A percentile compares a stretch with the other conserved stretches of the same genome.
These are phyloP conservation scores for Xylaria nigripes DNA, from an alignment of 495 filamentous ascomycete genomes.

Conservation along the genomic window DNA sequence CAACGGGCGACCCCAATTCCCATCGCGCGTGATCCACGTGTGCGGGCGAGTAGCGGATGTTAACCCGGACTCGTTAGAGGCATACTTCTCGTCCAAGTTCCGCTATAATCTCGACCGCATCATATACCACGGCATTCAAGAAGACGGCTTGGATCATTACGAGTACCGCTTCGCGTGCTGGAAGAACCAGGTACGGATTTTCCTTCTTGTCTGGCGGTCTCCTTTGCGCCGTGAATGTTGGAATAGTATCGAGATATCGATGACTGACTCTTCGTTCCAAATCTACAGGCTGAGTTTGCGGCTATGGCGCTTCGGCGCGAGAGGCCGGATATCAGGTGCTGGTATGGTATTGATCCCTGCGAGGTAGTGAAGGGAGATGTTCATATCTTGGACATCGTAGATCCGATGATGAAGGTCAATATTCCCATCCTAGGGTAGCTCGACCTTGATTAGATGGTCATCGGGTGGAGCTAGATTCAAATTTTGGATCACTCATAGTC, in stretches of 20 bases:
- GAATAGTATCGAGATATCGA: background rate
- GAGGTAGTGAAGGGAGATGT: background rate
- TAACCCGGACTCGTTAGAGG: background rate
- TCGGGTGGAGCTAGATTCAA: too few relatives aligned
- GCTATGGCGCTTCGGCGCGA: background rate
- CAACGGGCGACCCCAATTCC: background rate
- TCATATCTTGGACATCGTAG: background rate
- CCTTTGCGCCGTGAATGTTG: background rate
- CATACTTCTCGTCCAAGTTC: background rate
- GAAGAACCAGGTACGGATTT: background rate
- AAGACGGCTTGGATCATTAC: background rate
- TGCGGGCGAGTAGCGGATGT: background rate
- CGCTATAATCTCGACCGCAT: background rate
- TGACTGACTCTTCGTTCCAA: background rate
- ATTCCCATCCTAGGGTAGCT: too few relatives aligned
- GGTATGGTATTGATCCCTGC: background rate
- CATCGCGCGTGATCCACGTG: background rate
- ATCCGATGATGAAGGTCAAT: background rate
- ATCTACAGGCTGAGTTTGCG: background rate
- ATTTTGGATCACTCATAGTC: too few relatives aligned
- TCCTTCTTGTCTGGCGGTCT: background rate
- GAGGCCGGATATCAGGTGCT: background rate
- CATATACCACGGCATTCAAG: background rate
- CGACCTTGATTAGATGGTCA: background rate
- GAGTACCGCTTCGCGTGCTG: constrained; percentile 1